A percentile compares a stretch with the other conserved stretches of the same genome.
These are phyloP conservation scores for Coccomyxa sp. DNA, from an alignment of 139 green algal genomes.

Conservation along the genomic window DNA sequence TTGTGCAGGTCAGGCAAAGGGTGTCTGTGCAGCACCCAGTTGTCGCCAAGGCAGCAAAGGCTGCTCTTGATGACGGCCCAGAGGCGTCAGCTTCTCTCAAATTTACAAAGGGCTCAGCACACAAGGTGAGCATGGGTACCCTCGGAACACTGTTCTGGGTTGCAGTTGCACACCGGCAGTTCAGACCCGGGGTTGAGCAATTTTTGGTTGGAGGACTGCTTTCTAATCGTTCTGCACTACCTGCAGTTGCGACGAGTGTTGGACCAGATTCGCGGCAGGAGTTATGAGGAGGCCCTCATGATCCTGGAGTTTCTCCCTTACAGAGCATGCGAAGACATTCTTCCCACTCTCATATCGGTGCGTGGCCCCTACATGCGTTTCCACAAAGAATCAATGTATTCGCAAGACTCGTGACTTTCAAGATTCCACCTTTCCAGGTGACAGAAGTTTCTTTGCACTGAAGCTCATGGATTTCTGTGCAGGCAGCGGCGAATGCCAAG, in stretches of 20 bases:
- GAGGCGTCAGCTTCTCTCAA: conserved; percentile 50
- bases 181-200: no score
- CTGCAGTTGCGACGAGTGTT: conserved; percentile 83
- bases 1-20: background rate
- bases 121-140: conserved; percentile 49
- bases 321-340: conserved; percentile 68
- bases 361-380: background rate
- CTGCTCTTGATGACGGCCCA: conserved; percentile 6
- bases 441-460: no score
- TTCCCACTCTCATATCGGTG: conserved; percentile 70
- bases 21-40: background rate
- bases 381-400: background rate
- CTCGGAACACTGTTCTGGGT: no score
- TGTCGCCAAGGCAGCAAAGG: background rate
- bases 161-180: no score
- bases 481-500: conserved; percentile 92
- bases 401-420: no score
- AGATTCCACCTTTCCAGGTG: no score
- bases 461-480: background rate
- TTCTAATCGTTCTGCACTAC: no score
- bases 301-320: conserved; percentile 95
- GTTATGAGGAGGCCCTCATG: conserved; percentile 91
- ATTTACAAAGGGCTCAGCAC: conserved; percentile 57
- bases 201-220: no score
- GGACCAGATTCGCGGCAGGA: conserved; percentile 83